These are phyloP conservation scores for Mycena filopes DNA, from an alignment of 768 basidiomycete species.

Conservation along the genomic window DNA sequence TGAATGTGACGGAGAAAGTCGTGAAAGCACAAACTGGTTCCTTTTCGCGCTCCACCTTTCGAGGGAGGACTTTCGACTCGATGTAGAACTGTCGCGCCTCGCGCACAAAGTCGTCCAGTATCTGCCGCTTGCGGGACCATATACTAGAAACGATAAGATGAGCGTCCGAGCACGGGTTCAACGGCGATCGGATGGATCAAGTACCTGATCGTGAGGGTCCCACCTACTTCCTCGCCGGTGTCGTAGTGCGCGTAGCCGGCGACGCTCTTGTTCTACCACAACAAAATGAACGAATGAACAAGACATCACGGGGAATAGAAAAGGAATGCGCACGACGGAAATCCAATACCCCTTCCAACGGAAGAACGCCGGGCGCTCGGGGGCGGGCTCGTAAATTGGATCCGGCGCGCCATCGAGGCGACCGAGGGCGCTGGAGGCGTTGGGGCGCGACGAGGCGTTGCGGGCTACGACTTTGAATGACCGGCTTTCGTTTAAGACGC, in stretches of 20 bases:
- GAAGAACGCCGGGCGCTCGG: conserved; percentile 6
- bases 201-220: conserved; percentile 19
- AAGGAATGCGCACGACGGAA: conserved; percentile 25
- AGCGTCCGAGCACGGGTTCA: not conserved
- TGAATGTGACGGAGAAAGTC: not conserved
- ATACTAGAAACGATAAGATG: conserved; percentile 4
- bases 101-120: conserved; percentile 24
- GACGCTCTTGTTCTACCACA: conserved; percentile 14
- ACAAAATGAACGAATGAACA: not conserved
- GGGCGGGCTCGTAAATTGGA: conserved; percentile 23
- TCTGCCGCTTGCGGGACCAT: conserved; percentile 22
- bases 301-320: not conserved
- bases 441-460: conserved; percentile 20
- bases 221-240: conserved; percentile 28
- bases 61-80: conserved; percentile 20
- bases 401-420: conserved; percentile 24
- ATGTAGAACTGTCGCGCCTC: conserved; percentile 26
- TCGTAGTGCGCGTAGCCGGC: conserved; percentile 30
- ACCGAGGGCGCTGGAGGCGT: not conserved
- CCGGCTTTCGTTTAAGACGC: conserved; percentile 30
- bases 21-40: conserved; percentile 12
- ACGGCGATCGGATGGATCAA: not conserved
- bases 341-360: conserved; percentile 31
- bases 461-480: conserved; percentile 31
- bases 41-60: conserved; percentile 19